Base-by-base conservation (phyloP, 768 basidiomycete genomes). In the Mycena amicta region DNA sequence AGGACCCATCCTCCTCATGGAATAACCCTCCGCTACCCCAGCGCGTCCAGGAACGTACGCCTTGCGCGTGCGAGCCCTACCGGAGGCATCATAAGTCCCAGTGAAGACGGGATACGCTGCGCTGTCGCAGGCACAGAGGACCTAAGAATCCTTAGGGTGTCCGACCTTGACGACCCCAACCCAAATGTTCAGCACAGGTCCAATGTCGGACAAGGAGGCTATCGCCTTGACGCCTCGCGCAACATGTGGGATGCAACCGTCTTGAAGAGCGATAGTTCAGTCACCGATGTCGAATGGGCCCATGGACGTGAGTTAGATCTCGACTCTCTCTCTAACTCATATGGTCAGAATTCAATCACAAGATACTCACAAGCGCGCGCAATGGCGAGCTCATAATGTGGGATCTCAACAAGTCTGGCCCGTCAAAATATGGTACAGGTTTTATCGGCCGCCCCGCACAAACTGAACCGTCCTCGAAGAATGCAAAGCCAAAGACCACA, bases 361-460 rank as follows among this genome's bases (percentile, higher is more conserved):
- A 92, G 73, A 83, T 92, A 50, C 70, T 93, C 22, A 92, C 91
- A 2, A 90, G 90, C 66, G 89, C 89, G 1, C 76, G 88, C 16
- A 92, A 91, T 61, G 91, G 91, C 1, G 91, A 92, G 53, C 80
- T 93, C 33, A 88, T 92, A 28, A 83, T 92, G 78, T 93, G 91
- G 91, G 90, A 92, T 68, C 63, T 92, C 27, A 83, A 86, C 64
- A 89, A 85, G 69, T 71, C 79, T 22, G 87, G 88, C 3, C 67
- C 76, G 2, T 81, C 83, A 40, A 92, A 92, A 73, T 89, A 83
- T 64, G 90, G 90, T 92, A 65, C 12, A 22, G 50, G 81, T 69
- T 23, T 22, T n/a, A n/a, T n/a, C n/a, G n/a, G n/a, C n/a, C n/a
- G n/a, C n/a, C n/a, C n/a, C n/a, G n/a, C n/a, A n/a, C n/a, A n/a